These are phyloP conservation scores for Fusarium scirpi DNA, from an alignment of 2,329 filamentous ascomycete species.

Conservation along the genomic window DNA sequence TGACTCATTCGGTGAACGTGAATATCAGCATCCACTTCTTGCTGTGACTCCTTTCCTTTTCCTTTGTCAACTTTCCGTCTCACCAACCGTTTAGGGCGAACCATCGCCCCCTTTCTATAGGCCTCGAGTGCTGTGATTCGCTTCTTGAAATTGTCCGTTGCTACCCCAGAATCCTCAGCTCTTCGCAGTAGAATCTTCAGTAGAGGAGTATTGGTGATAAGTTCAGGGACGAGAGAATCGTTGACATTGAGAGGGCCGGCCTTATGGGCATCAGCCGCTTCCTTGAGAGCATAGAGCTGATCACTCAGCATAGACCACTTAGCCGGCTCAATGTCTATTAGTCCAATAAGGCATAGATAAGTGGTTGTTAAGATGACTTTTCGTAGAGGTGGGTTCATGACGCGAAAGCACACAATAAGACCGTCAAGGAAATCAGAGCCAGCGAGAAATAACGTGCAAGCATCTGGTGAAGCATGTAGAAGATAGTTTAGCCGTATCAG, in stretches of 20 bases:
- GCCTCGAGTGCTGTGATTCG: constrained; percentile 70
- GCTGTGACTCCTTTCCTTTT: constrained; percentile 62
- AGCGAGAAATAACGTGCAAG: constrained; percentile 75
- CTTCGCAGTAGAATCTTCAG: constrained; percentile 71
- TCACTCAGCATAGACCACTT: constrained; percentile 83
- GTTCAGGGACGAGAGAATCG: constrained; percentile 81
- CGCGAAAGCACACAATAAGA: constrained; percentile 72
- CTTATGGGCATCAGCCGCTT: constrained; percentile 74
- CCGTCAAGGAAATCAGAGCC: constrained; percentile 91
- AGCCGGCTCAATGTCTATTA: constrained; percentile 74
- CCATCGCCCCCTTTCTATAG: constrained; percentile 69
- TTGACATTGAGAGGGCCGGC: constrained; percentile 66
- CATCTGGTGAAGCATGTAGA: constrained; percentile 69
- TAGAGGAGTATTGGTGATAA: constrained; percentile 84
- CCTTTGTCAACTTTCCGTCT: constrained; percentile 74
- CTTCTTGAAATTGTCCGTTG: constrained; percentile 67
- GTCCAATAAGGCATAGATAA: constrained; percentile 79
- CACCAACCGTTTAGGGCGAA: constrained; percentile 62
- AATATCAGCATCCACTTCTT: constrained; percentile 61
- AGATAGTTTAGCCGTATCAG: constrained; percentile 73
- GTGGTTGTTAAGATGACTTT: constrained; percentile 77
- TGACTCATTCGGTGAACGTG: constrained; percentile 87
- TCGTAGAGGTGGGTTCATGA: constrained; percentile 72
- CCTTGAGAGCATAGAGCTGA: constrained; percentile 83
- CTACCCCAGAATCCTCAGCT: constrained; percentile 61